Base-by-base conservation (phyloP, 306 rosid genomes). In the Vigna nakashimae region DNA sequence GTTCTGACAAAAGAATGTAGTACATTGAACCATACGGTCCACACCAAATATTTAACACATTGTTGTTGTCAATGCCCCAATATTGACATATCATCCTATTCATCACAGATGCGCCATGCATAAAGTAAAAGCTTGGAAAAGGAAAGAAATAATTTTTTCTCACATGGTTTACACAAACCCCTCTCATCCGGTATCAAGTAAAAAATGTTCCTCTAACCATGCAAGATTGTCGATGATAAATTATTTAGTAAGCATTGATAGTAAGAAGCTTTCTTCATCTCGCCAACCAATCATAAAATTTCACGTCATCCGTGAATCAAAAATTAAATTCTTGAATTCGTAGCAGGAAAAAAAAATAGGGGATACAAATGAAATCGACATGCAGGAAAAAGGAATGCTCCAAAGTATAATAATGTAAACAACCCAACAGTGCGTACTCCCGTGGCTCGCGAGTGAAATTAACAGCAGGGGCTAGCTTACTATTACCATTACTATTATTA, bases 1-100 rank as follows among this genome's bases (percentile, higher is more conserved):
- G 42, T 70, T 18, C 43, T 57, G 11, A 67, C 7, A 2, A 4
- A 52, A 42, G 9, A 43, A 53, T 32, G 48, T 15, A 53, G 40
- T 74, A 30, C 38, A 69, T 53, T n/a, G 65, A 74, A 53, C 34
- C 30, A 16, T 48, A 53, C n/a, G 15, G 71, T 55, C 43, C 30
- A 20, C 55, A 62, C 24, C 64, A 15, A 59, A 62, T 22, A 8
- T 15, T 32, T 45, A n/a, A 53, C 46, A 24, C 59, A 60, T 65
- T 18, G 28, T 30, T 18, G 14, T 30, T 22, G 51, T 17, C 43
- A 55, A 58, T 50, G 49, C 28, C 73, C 16, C 22, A 24, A 38
- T 13, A 40, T 16, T 22, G 52, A 15, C 55, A 9, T 1, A 57
- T 24, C 7, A 28, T 10, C 66, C 34, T 30, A 64, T 64, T 24